These are phyloP conservation scores for Haematococcus sp. DNA, from an alignment of 139 green algal species.

Conservation along the genomic window DNA sequence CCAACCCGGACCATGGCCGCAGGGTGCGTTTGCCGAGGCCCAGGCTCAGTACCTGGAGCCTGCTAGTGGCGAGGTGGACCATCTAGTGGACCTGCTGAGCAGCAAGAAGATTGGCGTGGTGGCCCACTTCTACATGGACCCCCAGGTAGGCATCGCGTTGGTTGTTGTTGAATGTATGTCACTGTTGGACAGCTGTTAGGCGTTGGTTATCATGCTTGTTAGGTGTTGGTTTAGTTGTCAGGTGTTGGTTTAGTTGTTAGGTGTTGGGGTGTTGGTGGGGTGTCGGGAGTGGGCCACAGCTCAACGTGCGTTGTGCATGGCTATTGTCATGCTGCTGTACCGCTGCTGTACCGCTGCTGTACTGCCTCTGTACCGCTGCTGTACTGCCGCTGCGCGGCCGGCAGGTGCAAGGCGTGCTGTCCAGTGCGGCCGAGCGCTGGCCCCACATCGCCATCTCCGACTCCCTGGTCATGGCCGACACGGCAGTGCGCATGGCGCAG, in stretches of 20 bases:
- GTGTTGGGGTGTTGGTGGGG: too few species aligned
- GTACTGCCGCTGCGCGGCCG: too few species aligned
- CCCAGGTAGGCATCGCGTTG: conserved; percentile 57
- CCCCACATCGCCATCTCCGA: conserved; percentile 95
- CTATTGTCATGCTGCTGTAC: too few species aligned
- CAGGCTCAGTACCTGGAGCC: conserved; percentile 78
- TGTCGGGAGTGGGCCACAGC: not conserved
- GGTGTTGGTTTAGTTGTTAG: too few species aligned
- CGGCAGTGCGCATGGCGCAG: conserved; percentile 79
- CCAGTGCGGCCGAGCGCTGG: conserved; percentile 72
- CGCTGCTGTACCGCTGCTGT: too few species aligned
- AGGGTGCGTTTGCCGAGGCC: conserved; percentile 84
- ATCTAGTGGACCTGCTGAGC: conserved; percentile 61
- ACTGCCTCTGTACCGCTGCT: too few species aligned
- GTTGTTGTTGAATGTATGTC: not conserved
- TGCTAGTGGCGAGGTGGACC: conserved; percentile 25
- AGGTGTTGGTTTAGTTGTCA: too few species aligned
- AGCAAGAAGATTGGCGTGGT: conserved; percentile 95
- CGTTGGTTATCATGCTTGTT: not conserved
- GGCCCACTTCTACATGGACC: conserved; percentile 99
- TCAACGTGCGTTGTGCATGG: too few species aligned
- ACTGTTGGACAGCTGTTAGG: not conserved
- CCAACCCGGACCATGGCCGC: too few species aligned
- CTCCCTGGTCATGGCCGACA: conserved; percentile 90
- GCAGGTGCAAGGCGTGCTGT: conserved; percentile 92